Percentiles rank a stretch among this genome's conserved stretches.
Evolutionary conservation across 228 moss, liverwort and hornwort genomes (phyloP).

Genomic region (Sphagnum magellanicum): DNA sequence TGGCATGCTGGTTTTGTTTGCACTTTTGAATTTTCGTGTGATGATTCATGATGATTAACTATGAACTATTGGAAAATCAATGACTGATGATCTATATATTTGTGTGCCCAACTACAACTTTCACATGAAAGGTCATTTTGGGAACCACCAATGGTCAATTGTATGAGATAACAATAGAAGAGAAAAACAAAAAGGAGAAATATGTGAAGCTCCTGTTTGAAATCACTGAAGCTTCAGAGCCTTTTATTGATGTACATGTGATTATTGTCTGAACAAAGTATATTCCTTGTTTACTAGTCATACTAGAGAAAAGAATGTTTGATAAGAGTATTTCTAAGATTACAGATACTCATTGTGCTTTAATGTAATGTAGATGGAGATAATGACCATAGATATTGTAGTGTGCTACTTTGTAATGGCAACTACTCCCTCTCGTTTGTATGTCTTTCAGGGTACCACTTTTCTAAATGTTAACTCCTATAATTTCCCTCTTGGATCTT

Average conservation of each 20-base stretch:
- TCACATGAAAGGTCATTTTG: slow-evolving; percentile 64
- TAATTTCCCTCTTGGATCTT: background rate
- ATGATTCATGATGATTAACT: no score
- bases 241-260: slow-evolving; percentile 85
- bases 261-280: background rate
- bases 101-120: slow-evolving; percentile 21
- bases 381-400: slow-evolving; percentile 46
- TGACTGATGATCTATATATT: background rate
- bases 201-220: slow-evolving; percentile 80
- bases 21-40: no score
- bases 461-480: slow-evolving; percentile 56
- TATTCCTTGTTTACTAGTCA: no score
- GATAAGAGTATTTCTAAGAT: no score
- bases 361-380: slow-evolving; percentile 68
- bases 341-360: background rate
- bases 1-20: no score
- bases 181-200: slow-evolving; percentile 95
- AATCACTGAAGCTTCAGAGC: slow-evolving; percentile 56
- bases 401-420: slow-evolving; percentile 76
- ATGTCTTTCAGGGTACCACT: slow-evolving; percentile 69
- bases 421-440: slow-evolving; percentile 73
- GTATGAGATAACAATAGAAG: slow-evolving; percentile 78
- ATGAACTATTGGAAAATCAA: no score
- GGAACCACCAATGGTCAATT: slow-evolving; percentile 87
- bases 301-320: no score